Evolutionary conservation across 768 basidiomycete genomes (phyloP), one percentile per base, ranked within the genome.

Genomic region (Galerina sulciceps): DNA sequence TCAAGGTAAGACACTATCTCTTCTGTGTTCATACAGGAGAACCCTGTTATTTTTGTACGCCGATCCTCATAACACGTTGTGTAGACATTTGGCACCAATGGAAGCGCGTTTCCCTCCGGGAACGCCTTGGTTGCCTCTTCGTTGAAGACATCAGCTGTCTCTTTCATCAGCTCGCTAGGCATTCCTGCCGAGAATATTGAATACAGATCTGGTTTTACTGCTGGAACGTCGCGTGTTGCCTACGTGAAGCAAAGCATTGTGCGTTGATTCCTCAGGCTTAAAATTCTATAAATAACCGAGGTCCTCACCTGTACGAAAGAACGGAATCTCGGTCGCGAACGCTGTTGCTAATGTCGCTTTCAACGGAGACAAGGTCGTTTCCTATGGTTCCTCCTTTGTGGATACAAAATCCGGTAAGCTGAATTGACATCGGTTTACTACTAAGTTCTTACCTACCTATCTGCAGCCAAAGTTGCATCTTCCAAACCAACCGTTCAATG

Each of bases 281-380:
- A 20, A 13, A 17, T 23, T 38, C 22, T 37, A 44, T 17, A 20
- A 17, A 37, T 17, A 43, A 2, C 35, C 26, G 15, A 13, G 18
- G 1, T 37, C 35, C 10, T 43, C 34, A n/a, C 54, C 20, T 53
- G 10, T 47, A 35, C 31, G 17, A 13, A 58, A 76, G 75, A 61
- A 75, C 36, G 71, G 70, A 1, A 68, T 76, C 31, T 69, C 70
- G 1, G 64, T 75, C 40, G 67, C 70, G 3, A 75, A 76, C 51
- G 71, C 73, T 17, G 73, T 75, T 13, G 73, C 71, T 9, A 75
- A 75, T 43, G 68, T 76, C n/a, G 74, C 71, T 0, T 74, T 72
- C 59, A 70, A 70, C 26, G 57, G 65, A 1, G 60, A 68, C 38
- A 63, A 66, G 40, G 72, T 76, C 23, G 67, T 74, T 13, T 66